phyloP scores from a whole-genome alignment of 257 asterid species.

The Fraxinus excelsior region DNA sequence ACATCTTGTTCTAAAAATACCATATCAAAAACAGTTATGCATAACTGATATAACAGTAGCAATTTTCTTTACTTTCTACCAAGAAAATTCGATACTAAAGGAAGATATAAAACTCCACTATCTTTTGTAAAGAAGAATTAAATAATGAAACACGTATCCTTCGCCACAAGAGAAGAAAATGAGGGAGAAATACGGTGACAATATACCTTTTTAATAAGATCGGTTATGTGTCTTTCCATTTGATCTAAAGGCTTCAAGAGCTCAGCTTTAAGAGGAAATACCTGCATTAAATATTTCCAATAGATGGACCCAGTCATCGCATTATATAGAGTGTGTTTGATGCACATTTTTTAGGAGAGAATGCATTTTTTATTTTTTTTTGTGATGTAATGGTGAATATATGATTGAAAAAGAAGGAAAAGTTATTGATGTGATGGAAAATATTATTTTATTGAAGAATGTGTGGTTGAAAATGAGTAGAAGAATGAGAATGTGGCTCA shows the following conservation, averaged over 20 bases:
- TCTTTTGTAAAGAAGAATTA: neutral
- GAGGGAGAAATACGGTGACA: conserved; percentile 5
- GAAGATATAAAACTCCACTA: conserved; percentile 9
- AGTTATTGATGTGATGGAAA: no score
- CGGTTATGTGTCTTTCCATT: conserved; percentile 96
- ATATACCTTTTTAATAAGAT: conserved; percentile 74
- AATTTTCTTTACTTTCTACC: conserved; percentile 15
- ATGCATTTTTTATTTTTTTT: no score
- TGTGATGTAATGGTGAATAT: no score
- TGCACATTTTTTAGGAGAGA: no score
- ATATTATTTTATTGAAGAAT: no score
- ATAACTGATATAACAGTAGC: conserved; percentile 4
- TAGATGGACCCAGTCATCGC: conserved; percentile 12
- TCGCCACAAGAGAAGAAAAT: conserved; percentile 13
- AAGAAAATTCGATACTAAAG: neutral
- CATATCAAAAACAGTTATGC: neutral
- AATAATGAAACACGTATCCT: neutral
- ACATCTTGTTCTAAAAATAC: conserved; percentile 21
- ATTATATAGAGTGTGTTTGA: no score
- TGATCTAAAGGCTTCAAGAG: conserved; percentile 76
- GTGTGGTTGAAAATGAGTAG: no score
- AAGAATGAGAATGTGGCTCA: no score
- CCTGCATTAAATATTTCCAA: conserved; percentile 42
- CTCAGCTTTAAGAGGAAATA: conserved; percentile 88
- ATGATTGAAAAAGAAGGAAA: no score